A percentile compares a stretch with the other conserved stretches of the same genome.
phyloP scores from a whole-genome alignment of 306 rosid species.

The Cucumis melo region DNA sequence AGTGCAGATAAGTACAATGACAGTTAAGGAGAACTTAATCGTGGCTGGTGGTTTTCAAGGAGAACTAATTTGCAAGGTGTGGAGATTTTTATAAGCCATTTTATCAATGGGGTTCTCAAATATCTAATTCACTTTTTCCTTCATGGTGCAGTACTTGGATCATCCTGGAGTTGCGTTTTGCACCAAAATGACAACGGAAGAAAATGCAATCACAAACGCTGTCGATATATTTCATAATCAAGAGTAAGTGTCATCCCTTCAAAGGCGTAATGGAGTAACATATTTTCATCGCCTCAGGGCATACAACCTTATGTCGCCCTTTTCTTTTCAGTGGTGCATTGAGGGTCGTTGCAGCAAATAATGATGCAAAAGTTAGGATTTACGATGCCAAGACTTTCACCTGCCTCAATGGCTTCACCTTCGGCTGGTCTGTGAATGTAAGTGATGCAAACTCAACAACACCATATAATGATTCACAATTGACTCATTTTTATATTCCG shows the following conservation, averaged over 20 bases:
- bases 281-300: not conserved
- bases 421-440: constrained; percentile 91
- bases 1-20: constrained; percentile 93
- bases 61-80: constrained; percentile 92
- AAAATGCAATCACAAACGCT: constrained; percentile 80
- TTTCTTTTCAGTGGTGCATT: constrained; percentile 48
- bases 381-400: constrained; percentile 53
- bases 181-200: constrained; percentile 59
- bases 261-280: not conserved
- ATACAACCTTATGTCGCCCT: not conserved
- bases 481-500: not conserved
- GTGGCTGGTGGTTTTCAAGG: constrained; percentile 94
- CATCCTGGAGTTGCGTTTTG: constrained; percentile 69
- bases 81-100: not conserved
- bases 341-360: constrained; percentile 73
- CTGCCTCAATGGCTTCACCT: constrained; percentile 49
- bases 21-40: constrained; percentile 67
- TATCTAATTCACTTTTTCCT: constrained; percentile 1
- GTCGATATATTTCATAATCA: constrained; percentile 59
- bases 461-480: not conserved
- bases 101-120: not conserved
- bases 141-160: constrained; percentile 42
- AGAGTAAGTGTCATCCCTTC: constrained; percentile 21
- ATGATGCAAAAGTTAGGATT: constrained; percentile 70
- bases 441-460: constrained; percentile 21